Conservation (phyloP, 345 rosid species). For the Salix brachista region DNA sequence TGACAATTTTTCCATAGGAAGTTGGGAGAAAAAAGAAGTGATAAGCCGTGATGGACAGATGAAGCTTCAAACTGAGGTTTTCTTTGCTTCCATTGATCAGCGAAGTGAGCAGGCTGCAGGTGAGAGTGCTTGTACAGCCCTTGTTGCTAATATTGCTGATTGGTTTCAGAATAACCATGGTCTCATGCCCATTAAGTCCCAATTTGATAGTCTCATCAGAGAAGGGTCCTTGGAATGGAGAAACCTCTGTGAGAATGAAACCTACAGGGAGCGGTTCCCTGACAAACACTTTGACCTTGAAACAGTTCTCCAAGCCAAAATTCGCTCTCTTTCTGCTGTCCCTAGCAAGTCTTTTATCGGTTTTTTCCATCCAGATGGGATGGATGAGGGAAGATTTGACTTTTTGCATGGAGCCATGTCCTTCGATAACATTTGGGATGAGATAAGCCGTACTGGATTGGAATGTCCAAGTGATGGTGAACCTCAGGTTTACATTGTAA, state of each 20-base stretch:
- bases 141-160: constrained; percentile 91
- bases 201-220: constrained; percentile 81
- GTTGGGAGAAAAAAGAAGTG: constrained; percentile 81
- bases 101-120: constrained; percentile 92
- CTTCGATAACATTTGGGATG: constrained; percentile 93
- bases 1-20: constrained; percentile 78
- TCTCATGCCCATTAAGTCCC: constrained; percentile 88
- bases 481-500: constrained; percentile 75
- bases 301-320: constrained; percentile 80
- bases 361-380: constrained; percentile 85
- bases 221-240: constrained; percentile 97
- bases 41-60: constrained; percentile 81
- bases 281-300: constrained; percentile 97
- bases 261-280: constrained; percentile 65
- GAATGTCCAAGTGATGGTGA: constrained; percentile 37
- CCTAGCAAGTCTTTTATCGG: constrained; percentile 81
- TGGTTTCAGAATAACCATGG: constrained; percentile 80
- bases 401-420: constrained; percentile 88
- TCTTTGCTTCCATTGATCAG: constrained; percentile 94
- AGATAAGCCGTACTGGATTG: constrained; percentile 51
- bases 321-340: constrained; percentile 61
- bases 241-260: constrained; percentile 73
- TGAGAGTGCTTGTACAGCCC: constrained; percentile 91
- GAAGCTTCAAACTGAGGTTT: constrained; percentile 71
- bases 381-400: constrained; percentile 67